Percentiles rank a stretch among this genome's conserved stretches.
These are phyloP conservation scores for Nematocida minor DNA, from an alignment of 371 early-diverging fungal genomes.

Conservation along the genomic window DNA sequence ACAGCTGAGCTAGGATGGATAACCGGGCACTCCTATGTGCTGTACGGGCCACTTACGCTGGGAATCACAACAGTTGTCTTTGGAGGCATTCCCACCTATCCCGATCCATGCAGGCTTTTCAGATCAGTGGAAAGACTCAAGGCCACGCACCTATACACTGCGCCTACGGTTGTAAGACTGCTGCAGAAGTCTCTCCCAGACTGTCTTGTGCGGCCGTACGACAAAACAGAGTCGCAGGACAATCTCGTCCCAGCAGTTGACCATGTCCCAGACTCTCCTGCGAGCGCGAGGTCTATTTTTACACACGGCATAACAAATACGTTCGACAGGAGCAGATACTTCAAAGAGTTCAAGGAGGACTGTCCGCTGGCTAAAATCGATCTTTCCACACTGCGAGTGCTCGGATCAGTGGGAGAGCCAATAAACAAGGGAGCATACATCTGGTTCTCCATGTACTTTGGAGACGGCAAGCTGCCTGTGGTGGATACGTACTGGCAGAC, in stretches of 20 bases:
- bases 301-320: background rate
- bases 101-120: constrained; percentile 76
- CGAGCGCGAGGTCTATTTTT: constrained; percentile 33
- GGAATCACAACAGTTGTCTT: constrained; percentile 78
- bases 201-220: constrained; percentile 52
- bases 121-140: constrained; percentile 72
- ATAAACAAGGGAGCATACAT: constrained; percentile 89
- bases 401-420: constrained; percentile 93
- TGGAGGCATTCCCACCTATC: constrained; percentile 77
- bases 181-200: constrained; percentile 74
- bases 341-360: constrained; percentile 15
- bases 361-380: constrained; percentile 8
- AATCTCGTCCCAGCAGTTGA: constrained; percentile 44
- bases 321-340: constrained; percentile 3
- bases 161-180: constrained; percentile 90
- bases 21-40: constrained; percentile 79
- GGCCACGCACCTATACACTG: constrained; percentile 90
- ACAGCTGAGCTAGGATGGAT: constrained; percentile 71
- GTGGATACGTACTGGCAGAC: constrained; percentile 93
- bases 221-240: constrained; percentile 28
- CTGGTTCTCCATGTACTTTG: constrained; percentile 83
- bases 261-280: constrained; percentile 39
- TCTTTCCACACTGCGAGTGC: constrained; percentile 70
- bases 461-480: constrained; percentile 74
- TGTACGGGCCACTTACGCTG: constrained; percentile 78